Evolutionary conservation across 257 asterid species (phyloP).

Genomic region (Jacaranda mimosifolia): DNA sequence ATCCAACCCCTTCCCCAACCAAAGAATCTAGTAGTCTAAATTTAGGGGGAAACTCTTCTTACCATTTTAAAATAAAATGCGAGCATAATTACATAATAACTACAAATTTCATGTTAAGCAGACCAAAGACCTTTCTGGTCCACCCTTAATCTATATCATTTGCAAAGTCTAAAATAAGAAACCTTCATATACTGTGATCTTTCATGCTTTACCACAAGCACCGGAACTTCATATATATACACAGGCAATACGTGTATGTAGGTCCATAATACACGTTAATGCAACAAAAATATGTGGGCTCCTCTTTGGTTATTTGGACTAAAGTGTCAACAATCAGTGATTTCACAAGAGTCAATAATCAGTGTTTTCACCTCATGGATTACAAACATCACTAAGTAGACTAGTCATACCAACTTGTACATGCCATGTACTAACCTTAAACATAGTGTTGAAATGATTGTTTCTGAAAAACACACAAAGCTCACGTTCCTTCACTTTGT

Average conservation of each 20-base stretch:
- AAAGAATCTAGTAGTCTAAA: neutral
- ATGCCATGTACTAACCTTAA: slow-evolving; percentile 69
- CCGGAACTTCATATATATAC: neutral
- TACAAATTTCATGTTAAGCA: no score
- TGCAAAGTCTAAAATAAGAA: slow-evolving; percentile 9
- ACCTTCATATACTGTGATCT: slow-evolving; percentile 2
- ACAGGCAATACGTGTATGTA: slow-evolving; percentile 9
- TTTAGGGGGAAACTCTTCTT: neutral
- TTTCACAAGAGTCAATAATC: neutral
- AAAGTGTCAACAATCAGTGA: neutral
- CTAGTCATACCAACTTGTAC: slow-evolving; percentile 13
- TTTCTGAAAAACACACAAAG: slow-evolving; percentile 93
- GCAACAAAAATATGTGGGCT: neutral
- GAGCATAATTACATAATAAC: no score
- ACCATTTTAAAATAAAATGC: neutral
- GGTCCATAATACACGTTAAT: slow-evolving; percentile 24
- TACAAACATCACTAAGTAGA: slow-evolving; percentile 6
- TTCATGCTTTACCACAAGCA: slow-evolving; percentile 27
- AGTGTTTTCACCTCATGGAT: neutral
- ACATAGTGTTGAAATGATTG: slow-evolving; percentile 98
- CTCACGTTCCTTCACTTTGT: slow-evolving; percentile 89
- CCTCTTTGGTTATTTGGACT: neutral
- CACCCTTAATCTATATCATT: neutral
- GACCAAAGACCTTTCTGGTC: no score
- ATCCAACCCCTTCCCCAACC: neutral